phyloP scores from a whole-genome alignment of 2,329 filamentous ascomycete genomes.

The Xylaria sp. region DNA sequence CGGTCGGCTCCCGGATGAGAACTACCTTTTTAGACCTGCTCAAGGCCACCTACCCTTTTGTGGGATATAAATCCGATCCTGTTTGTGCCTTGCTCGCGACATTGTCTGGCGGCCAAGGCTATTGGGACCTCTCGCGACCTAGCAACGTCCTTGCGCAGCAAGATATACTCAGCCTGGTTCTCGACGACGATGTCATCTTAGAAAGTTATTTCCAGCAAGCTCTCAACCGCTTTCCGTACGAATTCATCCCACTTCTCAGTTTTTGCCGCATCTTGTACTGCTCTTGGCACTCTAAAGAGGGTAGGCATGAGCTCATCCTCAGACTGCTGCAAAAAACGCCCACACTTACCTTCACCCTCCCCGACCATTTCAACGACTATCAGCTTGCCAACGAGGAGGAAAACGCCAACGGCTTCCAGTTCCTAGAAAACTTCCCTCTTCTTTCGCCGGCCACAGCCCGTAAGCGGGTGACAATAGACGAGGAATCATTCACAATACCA shows the following conservation, averaged over 20 bases:
- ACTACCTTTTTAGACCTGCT: constrained; percentile 70
- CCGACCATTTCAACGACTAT: constrained; percentile 72
- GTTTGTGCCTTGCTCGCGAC: constrained; percentile 68
- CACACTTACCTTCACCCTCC: constrained; percentile 78
- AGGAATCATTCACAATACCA: constrained; percentile 64
- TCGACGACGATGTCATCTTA: constrained; percentile 60
- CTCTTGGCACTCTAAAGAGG: constrained; percentile 42
- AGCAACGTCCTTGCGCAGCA: constrained; percentile 42
- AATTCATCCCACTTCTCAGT: constrained; percentile 76
- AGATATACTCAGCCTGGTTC: constrained; percentile 45
- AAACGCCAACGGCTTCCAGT: constrained; percentile 75
- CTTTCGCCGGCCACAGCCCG: constrained; percentile 55
- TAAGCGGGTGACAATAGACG: constrained; percentile 46
- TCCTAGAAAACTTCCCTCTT: constrained; percentile 66
- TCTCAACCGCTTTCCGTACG: constrained; percentile 80
- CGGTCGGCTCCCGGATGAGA: constrained; percentile 66
- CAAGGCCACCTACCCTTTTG: constrained; percentile 64
- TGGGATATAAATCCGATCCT: constrained; percentile 74
- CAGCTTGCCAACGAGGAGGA: constrained; percentile 82
- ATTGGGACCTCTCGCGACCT: constrained; percentile 54
- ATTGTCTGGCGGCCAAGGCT: constrained; percentile 57
- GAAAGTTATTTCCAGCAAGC: constrained; percentile 67
- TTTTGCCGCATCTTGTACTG: constrained; percentile 69
- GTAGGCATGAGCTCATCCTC: constrained; percentile 52
- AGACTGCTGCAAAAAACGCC: constrained; percentile 69